These are phyloP conservation scores for Eleusine coracana DNA, from an alignment of 176 grass and related monocot genomes.

Conservation along the genomic window DNA sequence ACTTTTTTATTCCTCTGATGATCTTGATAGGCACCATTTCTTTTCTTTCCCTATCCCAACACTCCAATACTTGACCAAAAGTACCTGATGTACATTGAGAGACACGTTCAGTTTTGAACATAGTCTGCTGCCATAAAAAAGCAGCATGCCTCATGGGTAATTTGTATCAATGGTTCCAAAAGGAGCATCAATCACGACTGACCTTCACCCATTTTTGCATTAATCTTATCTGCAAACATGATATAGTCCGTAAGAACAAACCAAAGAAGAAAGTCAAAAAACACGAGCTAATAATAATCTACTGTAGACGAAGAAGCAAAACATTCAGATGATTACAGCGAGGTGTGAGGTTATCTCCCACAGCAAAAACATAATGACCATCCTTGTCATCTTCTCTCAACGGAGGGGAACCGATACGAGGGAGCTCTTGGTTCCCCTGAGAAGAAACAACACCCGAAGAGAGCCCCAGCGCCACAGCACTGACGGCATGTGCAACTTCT, in stretches of 20 bases:
- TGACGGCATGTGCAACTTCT: slow-evolving; percentile 64
- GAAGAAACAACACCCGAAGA: slow-evolving; percentile 48
- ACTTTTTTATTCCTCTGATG: slow-evolving; percentile 72
- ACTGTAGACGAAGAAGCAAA: not conserved
- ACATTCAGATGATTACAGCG: slow-evolving; percentile 69
- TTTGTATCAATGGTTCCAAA: not conserved
- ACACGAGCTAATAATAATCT: not conserved
- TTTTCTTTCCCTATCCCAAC: slow-evolving; percentile 74
- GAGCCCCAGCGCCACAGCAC: slow-evolving; percentile 49
- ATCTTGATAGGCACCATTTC: slow-evolving; percentile 86
- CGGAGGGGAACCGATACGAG: slow-evolving; percentile 61
- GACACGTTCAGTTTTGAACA: slow-evolving; percentile 10
- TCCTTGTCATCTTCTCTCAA: slow-evolving; percentile 92
- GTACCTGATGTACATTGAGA: slow-evolving; percentile 63
- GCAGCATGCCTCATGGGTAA: not conserved
- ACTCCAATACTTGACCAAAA: slow-evolving; percentile 83
- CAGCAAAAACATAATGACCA: slow-evolving; percentile 88
- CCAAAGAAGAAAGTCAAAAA: not conserved
- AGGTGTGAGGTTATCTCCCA: slow-evolving; percentile 90
- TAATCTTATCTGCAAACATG: slow-evolving; percentile 72
- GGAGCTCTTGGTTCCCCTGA: slow-evolving; percentile 45
- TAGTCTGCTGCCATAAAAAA: not conserved
- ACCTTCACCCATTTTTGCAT: slow-evolving; percentile 98
- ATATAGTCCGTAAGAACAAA: slow-evolving; percentile 30
- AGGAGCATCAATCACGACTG: slow-evolving; percentile 24